Base-by-base conservation (phyloP, 2,329 filamentous ascomycete species). In the Elsinoe perseae region DNA sequence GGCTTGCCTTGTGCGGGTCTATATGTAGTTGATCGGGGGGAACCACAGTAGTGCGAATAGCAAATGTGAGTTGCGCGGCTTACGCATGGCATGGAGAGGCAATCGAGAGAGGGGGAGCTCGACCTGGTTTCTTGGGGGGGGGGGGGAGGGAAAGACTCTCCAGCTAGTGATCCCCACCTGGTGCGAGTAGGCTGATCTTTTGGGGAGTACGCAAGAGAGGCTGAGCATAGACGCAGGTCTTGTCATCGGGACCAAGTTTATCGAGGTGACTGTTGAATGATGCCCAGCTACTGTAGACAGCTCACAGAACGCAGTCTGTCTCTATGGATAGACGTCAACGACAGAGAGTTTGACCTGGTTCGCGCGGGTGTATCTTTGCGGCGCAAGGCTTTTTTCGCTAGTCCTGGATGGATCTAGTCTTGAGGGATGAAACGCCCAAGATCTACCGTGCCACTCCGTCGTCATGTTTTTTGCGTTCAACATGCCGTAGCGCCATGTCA, bases 191-290 rank as follows among this genome's bases (percentile, higher is more conserved):
- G 38, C 43, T 23, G 43, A 48, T 48, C 43, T 4, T 9, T 10
- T 25, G 12, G 43, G 16, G 28, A 16, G 18, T 21, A 32, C 30
- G 48, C 48, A 52, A 34, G 32, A 38, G 48, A 52, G 48, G 48
- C 48, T 52, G 48, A 52, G 48, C 43, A 48, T 52, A 34, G 48
- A 52, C 28, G 28, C 5, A 25, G 28, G 28, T 52, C 48, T 52
- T 52, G 48, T 52, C 48, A 52, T 52, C 48, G 48, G 16, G 25
- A 48, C 43, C 40, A 43, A 43, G 40, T 20, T 43, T 20, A 43
- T 4, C 21, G 21, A 18, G 40, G 10, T n/a, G 40, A 43, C 16
- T 20, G 18, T 21, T 43, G 40, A 43, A 20, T 12, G 16, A 3
- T 25, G 40, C 40, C 40, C 40, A 43, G 40, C 21, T 3, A 6